Base-by-base conservation (phyloP, 495 filamentous ascomycete genomes). In the Penicillium cinerascens region DNA sequence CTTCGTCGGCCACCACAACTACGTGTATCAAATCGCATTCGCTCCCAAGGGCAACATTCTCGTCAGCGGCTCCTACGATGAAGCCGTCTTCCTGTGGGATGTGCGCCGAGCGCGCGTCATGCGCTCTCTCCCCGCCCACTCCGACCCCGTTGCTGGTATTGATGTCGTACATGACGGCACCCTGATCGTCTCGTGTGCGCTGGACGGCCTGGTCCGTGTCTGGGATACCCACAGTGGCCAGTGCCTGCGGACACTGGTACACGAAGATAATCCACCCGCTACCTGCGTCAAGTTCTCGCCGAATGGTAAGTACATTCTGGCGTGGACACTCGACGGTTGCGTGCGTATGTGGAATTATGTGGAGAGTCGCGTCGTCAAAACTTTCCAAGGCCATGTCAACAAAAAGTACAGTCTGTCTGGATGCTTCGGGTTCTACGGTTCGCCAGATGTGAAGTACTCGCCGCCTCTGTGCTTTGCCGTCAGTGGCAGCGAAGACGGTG, bases 141-240 rank as follows among this genome's bases (percentile, higher is more conserved):
- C 88, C 23, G 93, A 98, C 69, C 93, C 93, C 0, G 91, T 98
- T 15, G 83, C 85, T 44, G 92, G 93, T 3, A 91, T 98, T 15
- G 91, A 95, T 65, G 95, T 97, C 61, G 89, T 91, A 45, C 76
- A 84, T 46, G 93, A 98, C 58, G 93, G 93, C 6, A 98, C 93
- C 2, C 72, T 98, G 61, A 86, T 97, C 23, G 89, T 84, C 6
- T 91, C 86, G 44, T 98, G 93, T 59, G 86, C 89, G 13, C 84
- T 88, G 4, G 93, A 98, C 61, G 93, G 93, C 0, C 72, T 97
- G 49, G 93, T 96, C 40, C 67, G 93, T 33, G 84, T 98, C 47
- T 98, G 93, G 93, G 93, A 98, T 62, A 96, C 95, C 5, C 83
- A 85, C 26, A 95, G 92, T 16, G 95, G 95, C 5, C 95, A 97